phyloP scores from a whole-genome alignment of 208 protist genomes.

The Trypanosomatidae sp. region DNA sequence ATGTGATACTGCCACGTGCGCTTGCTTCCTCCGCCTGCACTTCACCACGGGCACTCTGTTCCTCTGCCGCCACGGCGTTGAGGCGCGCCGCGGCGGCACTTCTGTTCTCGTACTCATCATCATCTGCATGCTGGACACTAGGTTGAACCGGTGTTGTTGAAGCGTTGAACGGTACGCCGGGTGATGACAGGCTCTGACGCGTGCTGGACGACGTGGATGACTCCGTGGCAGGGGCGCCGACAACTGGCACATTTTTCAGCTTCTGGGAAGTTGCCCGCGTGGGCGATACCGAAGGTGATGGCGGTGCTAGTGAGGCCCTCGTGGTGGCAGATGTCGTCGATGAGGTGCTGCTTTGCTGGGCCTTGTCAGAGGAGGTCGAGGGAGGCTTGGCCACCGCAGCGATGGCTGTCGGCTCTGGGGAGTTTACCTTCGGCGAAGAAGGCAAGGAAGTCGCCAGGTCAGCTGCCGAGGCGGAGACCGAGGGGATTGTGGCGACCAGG shows the following conservation, averaged over 20 bases:
- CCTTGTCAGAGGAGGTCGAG: neutral
- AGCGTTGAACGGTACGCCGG: neutral
- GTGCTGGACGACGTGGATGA: neutral
- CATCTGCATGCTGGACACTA: neutral
- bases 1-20: constrained; percentile 46
- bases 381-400: neutral
- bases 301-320: neutral
- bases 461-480: neutral
- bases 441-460: neutral
- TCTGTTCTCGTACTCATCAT: neutral
- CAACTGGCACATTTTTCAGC: neutral
- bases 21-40: constrained; percentile 24
- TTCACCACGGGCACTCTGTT: constrained; percentile 1
- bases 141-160: neutral
- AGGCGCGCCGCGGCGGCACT: neutral
- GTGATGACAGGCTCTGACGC: neutral
- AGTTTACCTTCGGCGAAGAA: neutral
- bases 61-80: neutral
- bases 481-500: neutral
- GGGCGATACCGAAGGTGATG: neutral
- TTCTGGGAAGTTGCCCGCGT: neutral
- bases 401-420: neutral
- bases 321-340: neutral
- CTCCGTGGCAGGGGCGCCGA: neutral
- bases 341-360: constrained; percentile 4